Evolutionary conservation across 768 basidiomycete genomes (phyloP).

Genomic region (Porphyrellus cyaneotinctus): DNA sequence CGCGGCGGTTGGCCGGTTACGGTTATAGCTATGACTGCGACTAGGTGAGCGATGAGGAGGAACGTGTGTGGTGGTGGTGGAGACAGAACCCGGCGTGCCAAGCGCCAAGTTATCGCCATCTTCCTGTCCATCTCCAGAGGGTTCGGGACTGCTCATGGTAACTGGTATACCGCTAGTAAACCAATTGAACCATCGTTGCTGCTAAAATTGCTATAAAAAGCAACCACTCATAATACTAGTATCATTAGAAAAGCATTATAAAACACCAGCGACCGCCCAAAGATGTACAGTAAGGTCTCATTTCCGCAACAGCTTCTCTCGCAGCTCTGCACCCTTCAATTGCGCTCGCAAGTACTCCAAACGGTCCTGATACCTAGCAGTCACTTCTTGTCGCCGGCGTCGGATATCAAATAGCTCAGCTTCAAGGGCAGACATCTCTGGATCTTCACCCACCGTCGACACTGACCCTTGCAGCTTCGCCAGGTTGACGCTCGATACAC

Average conservation of each 20-base stretch:
- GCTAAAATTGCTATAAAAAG: slow-evolving; percentile 2
- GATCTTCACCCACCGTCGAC: slow-evolving; percentile 32
- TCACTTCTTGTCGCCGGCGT: slow-evolving; percentile 65
- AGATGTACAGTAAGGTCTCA: slow-evolving; percentile 24
- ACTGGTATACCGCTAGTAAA: no score
- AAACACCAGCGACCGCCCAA: slow-evolving; percentile 8
- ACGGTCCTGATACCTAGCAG: slow-evolving; percentile 66
- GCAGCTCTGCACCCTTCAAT: slow-evolving; percentile 78
- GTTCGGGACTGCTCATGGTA: background rate
- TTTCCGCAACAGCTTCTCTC: slow-evolving; percentile 73
- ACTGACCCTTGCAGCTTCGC: slow-evolving; percentile 35
- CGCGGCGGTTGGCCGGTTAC: slow-evolving; percentile 50
- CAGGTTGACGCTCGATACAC: slow-evolving; percentile 48
- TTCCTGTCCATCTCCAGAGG: slow-evolving; percentile 20
- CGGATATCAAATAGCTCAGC: slow-evolving; percentile 68
- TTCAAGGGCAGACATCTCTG: slow-evolving; percentile 39
- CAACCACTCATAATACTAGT: no score
- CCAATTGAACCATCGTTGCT: no score
- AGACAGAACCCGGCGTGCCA: slow-evolving; percentile 35
- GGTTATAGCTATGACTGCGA: slow-evolving; percentile 53
- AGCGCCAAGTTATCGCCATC: slow-evolving; percentile 33
- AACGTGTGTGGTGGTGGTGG: slow-evolving; percentile 36
- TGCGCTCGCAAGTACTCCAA: slow-evolving; percentile 79
- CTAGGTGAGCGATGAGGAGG: slow-evolving; percentile 38
- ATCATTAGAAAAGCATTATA: slow-evolving; percentile 17